Percentiles rank a stretch among this genome's conserved stretches.
Conservation (phyloP, 2,329 filamentous ascomycete genomes). For the Aspergillus chevalieri region DNA sequence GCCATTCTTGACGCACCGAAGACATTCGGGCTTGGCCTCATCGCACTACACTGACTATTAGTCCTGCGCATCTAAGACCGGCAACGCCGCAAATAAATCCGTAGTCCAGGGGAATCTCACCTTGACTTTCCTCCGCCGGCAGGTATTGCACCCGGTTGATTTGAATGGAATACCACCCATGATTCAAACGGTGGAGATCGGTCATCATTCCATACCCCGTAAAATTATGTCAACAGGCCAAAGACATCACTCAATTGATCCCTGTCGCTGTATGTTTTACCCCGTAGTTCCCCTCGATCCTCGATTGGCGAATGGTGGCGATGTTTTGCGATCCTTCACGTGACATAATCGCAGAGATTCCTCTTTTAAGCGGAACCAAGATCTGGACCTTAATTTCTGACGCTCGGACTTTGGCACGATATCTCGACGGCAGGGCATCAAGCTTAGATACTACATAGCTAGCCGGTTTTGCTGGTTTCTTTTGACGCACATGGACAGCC, state of each 20-base stretch:
- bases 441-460: too few species aligned
- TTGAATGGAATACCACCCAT: slow-evolving; percentile 15
- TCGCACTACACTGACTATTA: slow-evolving; percentile 13
- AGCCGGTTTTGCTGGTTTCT: too few species aligned
- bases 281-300: too few species aligned
- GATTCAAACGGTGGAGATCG: neutral
- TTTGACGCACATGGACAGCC: neutral
- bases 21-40: slow-evolving; percentile 15
- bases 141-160: slow-evolving; percentile 17
- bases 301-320: too few species aligned
- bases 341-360: neutral
- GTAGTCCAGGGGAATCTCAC: slow-evolving; percentile 3
- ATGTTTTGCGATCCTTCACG: neutral
- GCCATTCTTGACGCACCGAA: slow-evolving; percentile 18
- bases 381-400: too few species aligned
- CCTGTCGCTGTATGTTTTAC: neutral
- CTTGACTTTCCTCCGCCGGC: slow-evolving; percentile 14
- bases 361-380: too few species aligned
- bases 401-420: too few species aligned
- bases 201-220: neutral
- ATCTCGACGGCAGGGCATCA: too few species aligned
- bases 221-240: neutral
- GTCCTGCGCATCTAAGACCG: neutral
- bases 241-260: neutral
- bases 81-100: neutral